Evolutionary conservation across 306 rosid species (phyloP), one percentile per base, ranked within the genome.

Genomic region (Vicia villosa): DNA sequence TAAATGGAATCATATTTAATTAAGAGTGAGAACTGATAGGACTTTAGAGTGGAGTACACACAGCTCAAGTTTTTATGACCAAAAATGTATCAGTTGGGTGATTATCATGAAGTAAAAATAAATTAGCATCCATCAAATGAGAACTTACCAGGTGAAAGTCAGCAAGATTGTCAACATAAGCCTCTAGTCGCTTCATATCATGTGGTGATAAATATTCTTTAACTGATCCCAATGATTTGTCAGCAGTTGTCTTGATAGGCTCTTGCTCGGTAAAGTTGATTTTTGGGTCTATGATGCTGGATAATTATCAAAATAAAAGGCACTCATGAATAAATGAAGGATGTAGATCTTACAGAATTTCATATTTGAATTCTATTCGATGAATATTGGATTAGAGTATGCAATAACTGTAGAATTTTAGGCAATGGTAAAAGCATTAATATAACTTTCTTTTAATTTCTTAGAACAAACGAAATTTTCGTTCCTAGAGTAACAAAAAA

Each of bases 141-240:
- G 68, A 82, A 77, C 92, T 85, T 86, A 94, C 98, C 96, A 85
- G 71, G 77, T 82, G 95, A 58, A 86, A 90, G 83, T 91, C 98
- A 50, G 82, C 89, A 65, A 84, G 95, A 77, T 84, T 83, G 85
- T 81, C 77, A 47, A 90, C 82, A 83, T 94, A 90, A 62, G 97
- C 98, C 75, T 91, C 97, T 50, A 94, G 79, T 45, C 95, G 90
- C 91, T 90, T 88, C 96, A 94, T 83, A 83, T 94, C 97, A 80
- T 88, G 89, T 52, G 90, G 85, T 7, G 96, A 86, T 38, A 90
- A 69, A 54, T 87, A 38, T 58, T 81, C 84, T 43, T 75, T 84
- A 71, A 86, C 79, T 6, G 98, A 79, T 62, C 73, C 83, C 75
- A 88, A 68, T 65, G 49, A 60, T 66, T 82, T 85, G 66, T 68